A percentile compares a stretch with the other conserved stretches of the same genome.
phyloP scores from a whole-genome alignment of 169 alveolate species.

The Cryptosporidium meleagridis region DNA sequence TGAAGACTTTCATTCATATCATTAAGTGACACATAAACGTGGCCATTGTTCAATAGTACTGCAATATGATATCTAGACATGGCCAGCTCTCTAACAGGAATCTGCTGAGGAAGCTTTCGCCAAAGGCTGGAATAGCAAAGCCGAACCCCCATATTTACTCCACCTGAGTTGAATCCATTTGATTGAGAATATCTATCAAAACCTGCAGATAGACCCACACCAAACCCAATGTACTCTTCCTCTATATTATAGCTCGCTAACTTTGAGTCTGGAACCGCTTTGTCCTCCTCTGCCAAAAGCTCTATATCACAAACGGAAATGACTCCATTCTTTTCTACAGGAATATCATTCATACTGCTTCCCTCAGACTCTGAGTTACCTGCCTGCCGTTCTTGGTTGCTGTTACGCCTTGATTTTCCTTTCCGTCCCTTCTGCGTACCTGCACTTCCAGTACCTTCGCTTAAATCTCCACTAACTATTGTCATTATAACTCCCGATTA shows the following conservation, averaged over 20 bases:
- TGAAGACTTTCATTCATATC: conserved; percentile 21
- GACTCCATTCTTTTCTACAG: conserved; percentile 31
- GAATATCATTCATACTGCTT: conserved; percentile 20
- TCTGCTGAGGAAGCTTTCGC: conserved; percentile 55
- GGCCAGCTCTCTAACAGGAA: conserved; percentile 68
- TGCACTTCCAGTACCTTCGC: background rate
- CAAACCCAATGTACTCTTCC: conserved; percentile 70
- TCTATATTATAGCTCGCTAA: conserved; percentile 38
- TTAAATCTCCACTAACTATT: background rate
- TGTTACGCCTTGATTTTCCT: background rate
- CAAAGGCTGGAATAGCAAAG: conserved; percentile 49
- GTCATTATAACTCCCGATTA: background rate
- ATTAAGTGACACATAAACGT: conserved; percentile 45
- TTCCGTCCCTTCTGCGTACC: background rate
- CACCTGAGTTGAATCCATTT: background rate
- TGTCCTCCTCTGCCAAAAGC: conserved; percentile 33
- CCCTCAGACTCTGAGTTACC: conserved; percentile 28
- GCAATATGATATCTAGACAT: conserved; percentile 59
- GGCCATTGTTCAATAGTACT: conserved; percentile 66
- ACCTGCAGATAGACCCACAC: conserved; percentile 10
- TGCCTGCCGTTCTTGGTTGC: background rate
- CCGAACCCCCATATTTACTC: conserved; percentile 8
- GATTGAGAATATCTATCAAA: background rate
- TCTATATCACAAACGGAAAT: conserved; percentile 52
- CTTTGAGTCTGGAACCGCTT: conserved; percentile 32